phyloP scores from a whole-genome alignment of 257 asterid genomes.

The Fraxinus anomala region DNA sequence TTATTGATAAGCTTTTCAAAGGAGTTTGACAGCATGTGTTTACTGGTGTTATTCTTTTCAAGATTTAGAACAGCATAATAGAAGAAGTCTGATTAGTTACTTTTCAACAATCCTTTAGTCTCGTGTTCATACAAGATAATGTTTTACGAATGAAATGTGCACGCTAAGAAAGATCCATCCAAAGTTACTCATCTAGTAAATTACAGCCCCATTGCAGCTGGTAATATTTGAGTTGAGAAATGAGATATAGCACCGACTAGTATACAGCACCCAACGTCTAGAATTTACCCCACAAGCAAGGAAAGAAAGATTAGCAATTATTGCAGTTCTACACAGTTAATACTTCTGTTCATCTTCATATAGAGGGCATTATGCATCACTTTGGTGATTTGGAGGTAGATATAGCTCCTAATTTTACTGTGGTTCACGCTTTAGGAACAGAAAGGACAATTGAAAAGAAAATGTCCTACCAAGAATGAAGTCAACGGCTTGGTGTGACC shows the following conservation, averaged over 20 bases:
- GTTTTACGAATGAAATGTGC: not conserved
- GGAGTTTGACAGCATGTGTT: conserved; percentile 8
- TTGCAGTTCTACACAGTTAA: not conserved
- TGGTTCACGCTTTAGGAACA: not conserved
- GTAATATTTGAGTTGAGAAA: not conserved
- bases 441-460: not conserved
- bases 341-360: not conserved
- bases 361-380: not conserved
- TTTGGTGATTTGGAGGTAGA: not conserved
- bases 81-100: not conserved
- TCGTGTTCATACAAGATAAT: not conserved
- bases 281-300: not conserved
- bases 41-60: conserved; percentile 9
- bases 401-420: not conserved
- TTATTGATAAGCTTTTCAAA: not conserved
- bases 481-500: conserved; percentile 93
- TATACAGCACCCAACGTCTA: not conserved
- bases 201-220: not conserved
- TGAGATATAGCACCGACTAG: not conserved
- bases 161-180: conserved; percentile 4
- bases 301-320: not conserved
- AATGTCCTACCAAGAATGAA: conserved; percentile 69
- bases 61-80: conserved; percentile 10
- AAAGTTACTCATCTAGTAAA: not conserved
- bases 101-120: not conserved